Conservation (phyloP, 805 yeast species). For the Kluyveromyces dobzhanskii region DNA sequence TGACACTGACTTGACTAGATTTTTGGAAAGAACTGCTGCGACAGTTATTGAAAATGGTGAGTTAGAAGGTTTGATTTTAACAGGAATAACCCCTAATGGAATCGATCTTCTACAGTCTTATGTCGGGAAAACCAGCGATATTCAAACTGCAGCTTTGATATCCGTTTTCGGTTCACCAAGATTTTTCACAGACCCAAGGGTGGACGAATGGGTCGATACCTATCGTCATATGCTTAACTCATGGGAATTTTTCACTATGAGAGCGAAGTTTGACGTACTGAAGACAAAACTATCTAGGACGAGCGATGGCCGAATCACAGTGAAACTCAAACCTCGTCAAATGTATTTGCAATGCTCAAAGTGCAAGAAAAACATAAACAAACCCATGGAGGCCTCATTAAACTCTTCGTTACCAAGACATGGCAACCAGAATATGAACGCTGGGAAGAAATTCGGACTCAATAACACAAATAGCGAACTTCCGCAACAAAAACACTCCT, state of each 20-base stretch:
- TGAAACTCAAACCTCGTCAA: constrained; percentile 57
- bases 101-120: constrained; percentile 75
- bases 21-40: constrained; percentile 60
- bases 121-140: constrained; percentile 82
- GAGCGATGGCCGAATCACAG: constrained; percentile 38
- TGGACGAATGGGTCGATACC: constrained; percentile 68
- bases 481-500: constrained; percentile 30
- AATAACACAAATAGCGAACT: constrained; percentile 10
- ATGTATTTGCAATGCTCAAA: constrained; percentile 71
- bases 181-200: constrained; percentile 65
- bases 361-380: constrained; percentile 67
- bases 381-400: constrained; percentile 13
- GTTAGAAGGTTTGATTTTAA: constrained; percentile 79
- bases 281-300: constrained; percentile 56
- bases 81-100: constrained; percentile 87
- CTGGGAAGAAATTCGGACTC: constrained; percentile 7
- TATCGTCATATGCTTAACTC: constrained; percentile 65
- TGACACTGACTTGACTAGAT: constrained; percentile 67
- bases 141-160: constrained; percentile 83
- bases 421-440: constrained; percentile 9
- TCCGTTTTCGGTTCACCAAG: constrained; percentile 77
- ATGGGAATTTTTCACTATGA: constrained; percentile 67
- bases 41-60: constrained; percentile 73
- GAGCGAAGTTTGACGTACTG: constrained; percentile 82
- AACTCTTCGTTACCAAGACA: constrained; percentile 5